Conservation (phyloP, 768 basidiomycete genomes). For the Cytidiella melzeri region DNA sequence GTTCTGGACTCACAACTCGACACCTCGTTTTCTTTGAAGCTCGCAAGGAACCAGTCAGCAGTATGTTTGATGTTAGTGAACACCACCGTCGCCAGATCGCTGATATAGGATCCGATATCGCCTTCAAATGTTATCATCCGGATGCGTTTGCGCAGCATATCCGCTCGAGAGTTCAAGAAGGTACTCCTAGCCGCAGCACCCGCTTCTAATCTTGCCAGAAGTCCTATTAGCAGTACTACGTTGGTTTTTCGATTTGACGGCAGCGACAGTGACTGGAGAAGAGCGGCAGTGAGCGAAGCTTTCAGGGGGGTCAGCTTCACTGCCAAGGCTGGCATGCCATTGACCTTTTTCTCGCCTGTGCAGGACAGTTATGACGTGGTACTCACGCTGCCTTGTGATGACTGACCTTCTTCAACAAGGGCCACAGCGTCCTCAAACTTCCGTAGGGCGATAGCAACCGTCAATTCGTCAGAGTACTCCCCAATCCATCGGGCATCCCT, state of each 20-base stretch:
- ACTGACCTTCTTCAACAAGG: slow-evolving; percentile 74
- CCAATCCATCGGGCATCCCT: slow-evolving; percentile 81
- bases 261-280: slow-evolving; percentile 69
- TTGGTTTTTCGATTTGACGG: slow-evolving; percentile 72
- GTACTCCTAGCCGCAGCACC: slow-evolving; percentile 74
- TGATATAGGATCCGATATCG: slow-evolving; percentile 77
- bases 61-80: slow-evolving; percentile 97
- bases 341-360: slow-evolving; percentile 56
- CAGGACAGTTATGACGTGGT: neutral
- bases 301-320: slow-evolving; percentile 61
- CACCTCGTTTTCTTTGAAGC: slow-evolving; percentile 93
- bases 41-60: slow-evolving; percentile 95
- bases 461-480: slow-evolving; percentile 88
- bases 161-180: slow-evolving; percentile 73
- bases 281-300: slow-evolving; percentile 59
- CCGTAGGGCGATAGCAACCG: slow-evolving; percentile 83
- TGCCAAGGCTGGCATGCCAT: slow-evolving; percentile 44
- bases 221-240: slow-evolving; percentile 63
- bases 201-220: slow-evolving; percentile 70
- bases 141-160: slow-evolving; percentile 70
- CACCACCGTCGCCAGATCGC: slow-evolving; percentile 80
- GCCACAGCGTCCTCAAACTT: slow-evolving; percentile 86
- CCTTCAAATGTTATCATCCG: slow-evolving; percentile 89
- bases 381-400: neutral
- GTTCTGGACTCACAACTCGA: slow-evolving; percentile 66